Conservation (phyloP, 1,139 yeast genomes). For the Taphrina flavorubra region DNA sequence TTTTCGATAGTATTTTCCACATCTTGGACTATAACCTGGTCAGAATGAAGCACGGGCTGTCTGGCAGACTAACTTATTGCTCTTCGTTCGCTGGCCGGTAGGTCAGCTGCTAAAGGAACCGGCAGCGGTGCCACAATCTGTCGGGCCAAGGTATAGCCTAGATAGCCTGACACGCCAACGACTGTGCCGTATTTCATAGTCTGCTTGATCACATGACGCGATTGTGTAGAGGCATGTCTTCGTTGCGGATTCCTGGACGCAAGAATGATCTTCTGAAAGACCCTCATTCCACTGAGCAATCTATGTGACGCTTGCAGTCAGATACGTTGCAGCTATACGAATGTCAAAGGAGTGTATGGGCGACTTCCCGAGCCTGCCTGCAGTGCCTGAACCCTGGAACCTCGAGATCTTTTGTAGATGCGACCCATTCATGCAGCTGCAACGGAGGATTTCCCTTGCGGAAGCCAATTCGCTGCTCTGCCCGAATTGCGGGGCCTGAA, state of each 20-base stretch:
- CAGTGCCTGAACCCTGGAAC: not conserved
- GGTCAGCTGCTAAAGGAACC: constrained; percentile 12
- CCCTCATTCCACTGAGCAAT: not conserved
- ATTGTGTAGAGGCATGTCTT: constrained; percentile 18
- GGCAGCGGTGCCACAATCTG: constrained; percentile 19
- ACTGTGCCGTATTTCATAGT: constrained; percentile 13
- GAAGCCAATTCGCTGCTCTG: too few species aligned
- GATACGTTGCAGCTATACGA: too few species aligned
- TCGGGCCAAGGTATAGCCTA: constrained; percentile 26
- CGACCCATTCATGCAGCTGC: constrained; percentile 2
- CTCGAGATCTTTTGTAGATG: not conserved
- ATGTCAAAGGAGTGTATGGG: too few species aligned
- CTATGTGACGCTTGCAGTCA: not conserved
- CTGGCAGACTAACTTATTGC: constrained; percentile 1
- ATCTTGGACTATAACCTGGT: constrained; percentile 6
- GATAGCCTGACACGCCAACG: constrained; percentile 18
- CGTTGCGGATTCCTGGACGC: not conserved
- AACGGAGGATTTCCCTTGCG: not conserved
- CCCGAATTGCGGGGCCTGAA: not conserved
- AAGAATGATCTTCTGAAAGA: not conserved
- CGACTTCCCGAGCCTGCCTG: too few species aligned
- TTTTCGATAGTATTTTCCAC: constrained; percentile 27
- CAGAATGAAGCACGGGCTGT: not conserved
- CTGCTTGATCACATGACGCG: not conserved
- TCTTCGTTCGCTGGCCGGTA: constrained; percentile 3